Evolutionary conservation across 768 basidiomycete genomes (phyloP), one percentile per base, ranked within the genome.

Genomic region (Lentinula boryana): DNA sequence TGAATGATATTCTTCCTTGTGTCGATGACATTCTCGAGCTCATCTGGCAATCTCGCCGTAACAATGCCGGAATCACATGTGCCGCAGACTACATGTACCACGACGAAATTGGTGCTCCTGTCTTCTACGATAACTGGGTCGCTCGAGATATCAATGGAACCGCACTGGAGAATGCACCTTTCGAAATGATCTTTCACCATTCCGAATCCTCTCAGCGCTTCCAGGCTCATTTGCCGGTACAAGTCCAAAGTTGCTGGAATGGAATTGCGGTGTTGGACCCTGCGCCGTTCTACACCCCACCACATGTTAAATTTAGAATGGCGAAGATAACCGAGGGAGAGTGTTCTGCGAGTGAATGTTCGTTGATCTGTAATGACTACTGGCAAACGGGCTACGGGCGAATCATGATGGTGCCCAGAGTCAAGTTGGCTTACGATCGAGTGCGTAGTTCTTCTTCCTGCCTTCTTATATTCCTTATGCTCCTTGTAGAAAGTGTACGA

Each of bases 81-180:
- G 97, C 96, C 0, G 87, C 95, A 1, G 96, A 99, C 71, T 99
- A 99, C 77, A 98, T 99, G 94, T 99, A 91, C 76, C 97, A 99
- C 76, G 86, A 95, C 33, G 95, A 96, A 51, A 90, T 98, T 64
- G 89, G 85, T 13, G 80, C 93, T 0, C 96, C 96, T 1, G 95
- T 98, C 16, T 98, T 98, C 72, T 98, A 98, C 76, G 93, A 93
- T 71, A 96, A 95, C 72, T 98, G 96, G 96, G 96, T 99, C 21
- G 95, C 96, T 1, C 84, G 96, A 43, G 96, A 99, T 72, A 93
- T 99, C 79, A 99, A 99, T 74, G 96, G 96, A 23, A 98, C 96
- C 0, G 96, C 96, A 0, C 81, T 99, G 56, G 96, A 99, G 74
- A 99, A 99, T 71, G 95, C 95, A 0, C 96, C 96, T 0, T 99